A percentile compares a stretch with the other conserved stretches of the same genome.
These are phyloP conservation scores for Phytopythium sindhum DNA, from an alignment of 352 stramenopile species.

Conservation along the genomic window DNA sequence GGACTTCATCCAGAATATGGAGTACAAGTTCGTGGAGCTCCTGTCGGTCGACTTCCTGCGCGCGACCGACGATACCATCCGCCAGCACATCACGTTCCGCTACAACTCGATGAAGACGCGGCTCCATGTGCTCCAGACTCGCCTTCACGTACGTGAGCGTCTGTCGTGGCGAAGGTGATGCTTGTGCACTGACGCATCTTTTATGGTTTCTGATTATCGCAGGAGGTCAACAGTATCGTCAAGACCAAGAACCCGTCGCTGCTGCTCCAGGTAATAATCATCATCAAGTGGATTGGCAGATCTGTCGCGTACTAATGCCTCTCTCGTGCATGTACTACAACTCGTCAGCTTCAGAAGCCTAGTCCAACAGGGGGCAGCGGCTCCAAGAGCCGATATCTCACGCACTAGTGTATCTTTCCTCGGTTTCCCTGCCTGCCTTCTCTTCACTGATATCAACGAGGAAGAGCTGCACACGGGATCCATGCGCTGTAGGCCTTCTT, in stretches of 20 bases:
- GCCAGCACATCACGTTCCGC: slow-evolving; percentile 91
- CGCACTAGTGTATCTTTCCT: slow-evolving; percentile 28
- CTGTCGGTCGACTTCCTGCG: slow-evolving; percentile 90
- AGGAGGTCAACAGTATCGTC: slow-evolving; percentile 94
- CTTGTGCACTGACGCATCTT: background rate
- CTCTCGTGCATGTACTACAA: background rate
- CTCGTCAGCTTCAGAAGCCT: slow-evolving; percentile 58
- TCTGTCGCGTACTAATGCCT: background rate
- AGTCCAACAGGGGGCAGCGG: slow-evolving; percentile 23
- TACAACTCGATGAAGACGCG: slow-evolving; percentile 94
- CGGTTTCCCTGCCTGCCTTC: slow-evolving; percentile 13
- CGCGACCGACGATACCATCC: slow-evolving; percentile 87
- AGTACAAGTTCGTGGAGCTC: slow-evolving; percentile 96
- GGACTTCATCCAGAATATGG: slow-evolving; percentile 96
- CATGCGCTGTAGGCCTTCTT: background rate
- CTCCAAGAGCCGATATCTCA: slow-evolving; percentile 61
- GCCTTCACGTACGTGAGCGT: slow-evolving; percentile 64
- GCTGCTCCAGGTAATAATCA: slow-evolving; percentile 79
- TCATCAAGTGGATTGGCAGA: background rate
- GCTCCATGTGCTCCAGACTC: slow-evolving; percentile 88
- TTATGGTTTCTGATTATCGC: background rate
- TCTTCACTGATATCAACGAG: slow-evolving; percentile 21
- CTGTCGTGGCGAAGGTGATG: background rate
- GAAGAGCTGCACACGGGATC: background rate
- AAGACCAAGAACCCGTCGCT: slow-evolving; percentile 94